Evolutionary conservation across 2,329 filamentous ascomycete species (phyloP), one percentile per base, ranked within the genome.

Genomic region (Colletotrichum acutatum): DNA sequence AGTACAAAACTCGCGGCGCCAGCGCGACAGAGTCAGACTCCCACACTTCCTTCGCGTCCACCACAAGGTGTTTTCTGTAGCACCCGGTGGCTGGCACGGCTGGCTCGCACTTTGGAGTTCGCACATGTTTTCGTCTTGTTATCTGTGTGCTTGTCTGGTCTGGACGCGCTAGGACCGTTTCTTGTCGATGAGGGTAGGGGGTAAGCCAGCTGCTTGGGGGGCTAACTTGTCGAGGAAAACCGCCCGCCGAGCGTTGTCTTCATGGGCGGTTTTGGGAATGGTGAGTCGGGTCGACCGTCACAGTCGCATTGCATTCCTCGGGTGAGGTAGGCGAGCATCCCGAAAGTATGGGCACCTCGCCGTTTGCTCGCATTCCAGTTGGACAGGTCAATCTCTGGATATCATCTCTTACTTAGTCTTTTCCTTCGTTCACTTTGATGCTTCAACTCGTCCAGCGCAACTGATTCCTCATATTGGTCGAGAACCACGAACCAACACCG

Each of bases 1-100:
- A 46, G 53, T 54, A 53, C 66, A 65, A 72, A 72, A 72, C 70
- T 46, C 34, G 53, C 66, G 70, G 70, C 54, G 66, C 54, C 66
- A 60, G 30, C 60, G 49, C n/a, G 7, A 54, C 54, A 46, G 57
- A 42, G 37, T 42, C 37, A 42, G 37, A 42, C 37, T 42, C 37
- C 37, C 37, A 42, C 37, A 1, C 37, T 32, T 71, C 69, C 69
- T 72, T 72, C 65, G 66, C 65, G 58, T 26, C 57, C 22, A 6
- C 22, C 22, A 54, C 64, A 49, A 22, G n/a, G 30, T 60, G 34
- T 28, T 37, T 54, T n/a, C 26, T 52, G 9, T 22, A 19, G 19
- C 19, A 28, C 34, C 46, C 24, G 37, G 63, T 67, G 68, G 68
- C 68, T 71, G 57, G 49, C 19, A n/a, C 34, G 68, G 68, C 68